phyloP scores from a whole-genome alignment of 1,139 yeast species.

The Diutina sp. region DNA sequence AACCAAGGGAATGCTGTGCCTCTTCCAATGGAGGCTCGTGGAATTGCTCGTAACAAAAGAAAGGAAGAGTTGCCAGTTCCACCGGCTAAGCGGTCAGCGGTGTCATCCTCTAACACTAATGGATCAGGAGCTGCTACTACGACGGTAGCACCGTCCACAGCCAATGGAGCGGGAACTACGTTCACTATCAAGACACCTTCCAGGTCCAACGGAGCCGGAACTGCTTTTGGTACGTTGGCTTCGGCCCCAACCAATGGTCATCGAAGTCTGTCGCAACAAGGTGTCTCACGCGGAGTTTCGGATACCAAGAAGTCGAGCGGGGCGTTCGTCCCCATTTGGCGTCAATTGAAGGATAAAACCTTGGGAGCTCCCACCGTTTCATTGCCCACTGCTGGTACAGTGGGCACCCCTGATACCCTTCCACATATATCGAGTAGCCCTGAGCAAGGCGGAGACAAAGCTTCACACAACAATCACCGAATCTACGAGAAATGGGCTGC shows the following conservation, averaged over 20 bases:
- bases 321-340: background rate
- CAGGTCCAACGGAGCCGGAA: background rate
- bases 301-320: background rate
- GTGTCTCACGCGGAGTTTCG: background rate
- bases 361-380: background rate
- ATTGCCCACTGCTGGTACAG: background rate
- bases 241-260: background rate
- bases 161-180: background rate
- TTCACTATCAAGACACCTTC: background rate
- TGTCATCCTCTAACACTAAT: background rate
- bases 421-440: background rate
- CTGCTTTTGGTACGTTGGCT: background rate
- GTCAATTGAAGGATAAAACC: background rate
- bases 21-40: background rate
- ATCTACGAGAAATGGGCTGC: background rate
- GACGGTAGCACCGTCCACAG: background rate
- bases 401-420: background rate
- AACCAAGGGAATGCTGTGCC: background rate
- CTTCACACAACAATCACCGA: no score
- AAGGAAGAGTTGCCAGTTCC: background rate
- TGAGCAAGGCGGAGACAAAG: background rate
- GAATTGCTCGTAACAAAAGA: background rate
- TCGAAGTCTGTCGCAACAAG: background rate
- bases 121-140: background rate
- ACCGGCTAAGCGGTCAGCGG: background rate